Evolutionary conservation across 441 rosid genomes (phyloP), one percentile per base, ranked within the genome.

Genomic region (Francoa sonchifolia): DNA sequence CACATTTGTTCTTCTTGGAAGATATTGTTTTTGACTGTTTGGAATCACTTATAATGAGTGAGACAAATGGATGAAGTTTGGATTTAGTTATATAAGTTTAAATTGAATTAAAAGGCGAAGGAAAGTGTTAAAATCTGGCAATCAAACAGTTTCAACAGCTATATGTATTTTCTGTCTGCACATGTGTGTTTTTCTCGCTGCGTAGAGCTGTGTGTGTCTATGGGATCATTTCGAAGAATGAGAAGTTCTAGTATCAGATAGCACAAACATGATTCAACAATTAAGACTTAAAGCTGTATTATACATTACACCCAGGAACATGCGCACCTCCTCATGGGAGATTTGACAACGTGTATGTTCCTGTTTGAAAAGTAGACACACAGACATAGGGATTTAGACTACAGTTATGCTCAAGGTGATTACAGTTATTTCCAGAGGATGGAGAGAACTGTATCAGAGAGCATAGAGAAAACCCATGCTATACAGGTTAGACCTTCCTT

Each of bases 401-500:
- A 38, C 37, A 44, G 43, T 49, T 52, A 55, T 57, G 62, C 62
- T 54, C 65, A 69, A 44, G 43, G 42, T 61, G 50, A 58, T 59
- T 51, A 67, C 67, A 61, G 37, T 57, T 66, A 49, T 47, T 47
- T 55, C 22, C 32, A 55, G 52, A 35, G 52, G 23, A 28, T 23
- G 39, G 47, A 41, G 19, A 1, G 27, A 25, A 28, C 57, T 39
- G 51, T 43, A 42, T 51, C 58, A 62, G 61, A 59, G 53, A 51
- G 58, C 66, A 44, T 48, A 42, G 55, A 62, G 66, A 45, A 58
- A 52, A 54, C 63, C 44, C 71, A 34, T 35, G 34, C 41, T 63
- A 25, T 63, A 49, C 72, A 71, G 48, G 65, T 56, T 51, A 59
- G 68, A 57, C 66, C 65, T 61, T 66, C 59, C 58, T 51, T 54